These are phyloP conservation scores for Aspergillus pseudoterreus DNA, from an alignment of 2,329 filamentous ascomycete genomes.

Conservation along the genomic window DNA sequence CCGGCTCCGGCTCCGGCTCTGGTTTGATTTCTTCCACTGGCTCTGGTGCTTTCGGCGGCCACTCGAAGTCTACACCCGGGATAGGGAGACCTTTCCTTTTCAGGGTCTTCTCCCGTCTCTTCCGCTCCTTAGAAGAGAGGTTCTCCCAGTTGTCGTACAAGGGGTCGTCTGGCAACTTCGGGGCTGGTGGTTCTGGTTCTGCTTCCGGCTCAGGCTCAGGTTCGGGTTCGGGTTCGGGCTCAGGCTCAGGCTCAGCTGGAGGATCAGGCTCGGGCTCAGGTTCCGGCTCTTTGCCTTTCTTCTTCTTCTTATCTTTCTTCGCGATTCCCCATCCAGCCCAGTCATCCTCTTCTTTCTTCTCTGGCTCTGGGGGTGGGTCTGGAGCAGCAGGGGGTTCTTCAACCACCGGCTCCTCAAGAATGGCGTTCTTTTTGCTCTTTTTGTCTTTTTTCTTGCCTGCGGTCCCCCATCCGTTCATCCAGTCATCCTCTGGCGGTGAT, in stretches of 20 bases:
- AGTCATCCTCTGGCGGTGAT: constrained; percentile 32
- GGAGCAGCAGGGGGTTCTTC: constrained; percentile 15
- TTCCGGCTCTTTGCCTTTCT: constrained; percentile 17
- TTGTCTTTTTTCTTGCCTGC: constrained; percentile 42
- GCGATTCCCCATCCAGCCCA: constrained; percentile 25
- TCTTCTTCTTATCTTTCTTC: constrained; percentile 31
- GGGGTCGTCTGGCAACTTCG: constrained; percentile 34
- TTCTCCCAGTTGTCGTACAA: constrained; percentile 32
- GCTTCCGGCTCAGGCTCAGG: constrained; percentile 21
- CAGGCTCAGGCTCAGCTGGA: constrained; percentile 24
- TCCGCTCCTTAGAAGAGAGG: constrained; percentile 41
- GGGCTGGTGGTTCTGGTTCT: constrained; percentile 20
- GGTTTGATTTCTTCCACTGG: constrained; percentile 19
- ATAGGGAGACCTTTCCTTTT: constrained; percentile 26
- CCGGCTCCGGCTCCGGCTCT: constrained; percentile 13
- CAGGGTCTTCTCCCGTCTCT: constrained; percentile 38
- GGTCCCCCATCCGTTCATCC: constrained; percentile 29
- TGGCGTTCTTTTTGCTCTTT: constrained; percentile 30
- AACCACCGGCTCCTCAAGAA: constrained; percentile 19
- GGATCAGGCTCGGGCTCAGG: constrained; percentile 26
- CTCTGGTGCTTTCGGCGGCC: constrained; percentile 18
- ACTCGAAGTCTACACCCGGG: constrained; percentile 26
- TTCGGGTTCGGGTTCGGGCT: constrained; percentile 19
- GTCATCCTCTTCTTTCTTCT: constrained; percentile 23
- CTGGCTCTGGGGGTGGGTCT: constrained; percentile 16